Evolutionary conservation across 129 eudicot genomes (phyloP), one percentile per base, ranked within the genome.

Genomic region (Scalesia atractyloides): DNA sequence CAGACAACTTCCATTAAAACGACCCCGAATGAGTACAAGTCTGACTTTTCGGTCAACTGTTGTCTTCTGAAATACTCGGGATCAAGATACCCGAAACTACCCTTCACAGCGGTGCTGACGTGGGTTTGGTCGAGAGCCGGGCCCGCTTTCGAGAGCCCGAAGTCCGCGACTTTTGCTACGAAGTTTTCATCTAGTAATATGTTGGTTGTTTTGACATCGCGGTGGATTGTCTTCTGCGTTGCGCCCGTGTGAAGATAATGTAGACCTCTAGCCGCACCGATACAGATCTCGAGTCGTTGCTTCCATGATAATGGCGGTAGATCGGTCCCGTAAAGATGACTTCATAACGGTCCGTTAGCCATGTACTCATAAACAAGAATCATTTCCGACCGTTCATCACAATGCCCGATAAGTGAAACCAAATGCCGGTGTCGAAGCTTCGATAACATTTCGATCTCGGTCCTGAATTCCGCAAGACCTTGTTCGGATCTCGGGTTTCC

Each of bases 191-290:
- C 97, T 66, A 90, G 36, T 74, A 90, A 51, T 3, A 90, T 90
- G 70, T 90, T 90, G 47, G 97, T 90, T 2, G 97, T 87, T 64
- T 90, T 90, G 1, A 90, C 91, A 57, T 90, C 97, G 5, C 97
- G 72, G 69, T 90, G 97, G 64, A 90, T 90, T 65, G 87, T 87
- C 51, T 89, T 89, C 4, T 81, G 75, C 26, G 83, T 79, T 8
- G 91, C 90, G 9, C 97, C 97, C 15, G 97, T 90, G 53, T 90
- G 97, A 34, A 90, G 94, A 64, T 90, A 90, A 65, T 90, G 97
- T 50, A 90, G 82, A 44, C 97, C 97, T 16, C 91, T 58, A 15
- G 97, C 97, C 0, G 97, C 87, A 16, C 97, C 97, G 16, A 90
- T 87, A 78, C 91, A 90, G 12, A 75, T 76, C 73, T 87, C 94